Percentiles rank a stretch among this genome's conserved stretches.
Evolutionary conservation across 371 early-diverging fungal genomes (phyloP).

Genomic region (Capillidium heterosporum): DNA sequence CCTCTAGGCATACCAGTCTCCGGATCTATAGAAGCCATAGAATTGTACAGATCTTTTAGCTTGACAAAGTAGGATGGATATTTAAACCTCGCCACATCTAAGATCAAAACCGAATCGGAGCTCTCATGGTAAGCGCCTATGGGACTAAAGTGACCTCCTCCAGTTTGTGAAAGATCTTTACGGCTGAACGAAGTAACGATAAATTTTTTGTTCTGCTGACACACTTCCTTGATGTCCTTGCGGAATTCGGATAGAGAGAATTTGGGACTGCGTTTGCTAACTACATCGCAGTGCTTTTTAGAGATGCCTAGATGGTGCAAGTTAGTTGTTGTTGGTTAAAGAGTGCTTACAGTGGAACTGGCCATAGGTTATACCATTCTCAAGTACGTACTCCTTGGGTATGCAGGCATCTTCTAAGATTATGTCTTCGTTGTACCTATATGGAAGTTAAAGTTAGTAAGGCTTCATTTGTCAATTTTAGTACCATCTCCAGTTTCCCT

Average conservation of each 20-base stretch:
- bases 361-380: background rate
- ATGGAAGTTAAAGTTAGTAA: slow-evolving; percentile 50
- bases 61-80: slow-evolving; percentile 68
- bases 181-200: slow-evolving; percentile 78
- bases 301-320: slow-evolving; percentile 33
- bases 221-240: slow-evolving; percentile 45
- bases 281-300: slow-evolving; percentile 23
- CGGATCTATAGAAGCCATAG: slow-evolving; percentile 59
- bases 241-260: slow-evolving; percentile 53
- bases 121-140: slow-evolving; percentile 21
- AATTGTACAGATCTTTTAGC: slow-evolving; percentile 46
- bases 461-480: slow-evolving; percentile 69
- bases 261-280: slow-evolving; percentile 46
- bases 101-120: slow-evolving; percentile 45
- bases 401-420: slow-evolving; percentile 26
- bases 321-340: slow-evolving; percentile 24
- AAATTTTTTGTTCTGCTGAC: slow-evolving; percentile 45
- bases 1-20: slow-evolving; percentile 69
- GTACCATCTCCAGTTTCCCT: slow-evolving; percentile 78
- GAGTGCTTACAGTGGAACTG: background rate
- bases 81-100: slow-evolving; percentile 66
- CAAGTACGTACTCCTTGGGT: background rate
- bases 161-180: slow-evolving; percentile 61
- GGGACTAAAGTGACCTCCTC: slow-evolving; percentile 32
- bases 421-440: slow-evolving; percentile 63